A percentile compares a stretch with the other conserved stretches of the same genome.
Conservation (phyloP, 2,329 filamentous ascomycete genomes). For the Furcasterigmium sp. region DNA sequence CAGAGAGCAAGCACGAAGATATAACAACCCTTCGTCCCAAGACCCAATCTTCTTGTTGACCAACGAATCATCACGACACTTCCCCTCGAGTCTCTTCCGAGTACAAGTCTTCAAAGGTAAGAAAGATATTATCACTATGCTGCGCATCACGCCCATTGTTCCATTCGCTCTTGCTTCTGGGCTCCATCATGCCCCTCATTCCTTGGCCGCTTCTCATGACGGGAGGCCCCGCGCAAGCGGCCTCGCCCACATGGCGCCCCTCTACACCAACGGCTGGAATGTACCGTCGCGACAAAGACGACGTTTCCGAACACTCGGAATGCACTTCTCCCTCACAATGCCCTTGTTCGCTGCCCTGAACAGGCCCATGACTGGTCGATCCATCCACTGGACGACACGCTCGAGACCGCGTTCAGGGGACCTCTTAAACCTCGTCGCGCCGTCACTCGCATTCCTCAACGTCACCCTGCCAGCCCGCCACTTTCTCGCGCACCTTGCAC, state of each 20-base stretch:
- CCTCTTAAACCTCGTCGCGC: neutral
- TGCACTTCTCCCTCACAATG: neutral
- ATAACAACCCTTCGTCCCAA: neutral
- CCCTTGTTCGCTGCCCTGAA: neutral
- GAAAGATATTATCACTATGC: constrained; percentile 13
- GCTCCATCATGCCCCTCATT: too few species aligned
- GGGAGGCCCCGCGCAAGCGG: neutral
- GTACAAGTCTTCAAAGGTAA: constrained; percentile 6
- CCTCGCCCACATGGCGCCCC: constrained; percentile 1
- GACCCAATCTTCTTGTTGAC: constrained; percentile 4
- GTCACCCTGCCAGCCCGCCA: neutral
- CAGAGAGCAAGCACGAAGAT: constrained; percentile 2
- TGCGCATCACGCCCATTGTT: too few species aligned
- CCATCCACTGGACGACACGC: neutral
- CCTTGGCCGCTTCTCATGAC: neutral
- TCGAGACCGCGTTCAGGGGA: neutral
- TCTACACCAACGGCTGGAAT: neutral
- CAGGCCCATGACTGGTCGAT: neutral
- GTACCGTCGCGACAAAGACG: neutral
- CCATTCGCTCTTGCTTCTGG: too few species aligned
- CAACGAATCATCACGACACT: neutral
- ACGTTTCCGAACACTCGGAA: neutral
- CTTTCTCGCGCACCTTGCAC: neutral
- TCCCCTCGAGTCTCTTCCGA: constrained; percentile 8
- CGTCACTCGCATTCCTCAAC: neutral